Base-by-base conservation (phyloP, 805 yeast species). In the Suhomyces xylopsoci region DNA sequence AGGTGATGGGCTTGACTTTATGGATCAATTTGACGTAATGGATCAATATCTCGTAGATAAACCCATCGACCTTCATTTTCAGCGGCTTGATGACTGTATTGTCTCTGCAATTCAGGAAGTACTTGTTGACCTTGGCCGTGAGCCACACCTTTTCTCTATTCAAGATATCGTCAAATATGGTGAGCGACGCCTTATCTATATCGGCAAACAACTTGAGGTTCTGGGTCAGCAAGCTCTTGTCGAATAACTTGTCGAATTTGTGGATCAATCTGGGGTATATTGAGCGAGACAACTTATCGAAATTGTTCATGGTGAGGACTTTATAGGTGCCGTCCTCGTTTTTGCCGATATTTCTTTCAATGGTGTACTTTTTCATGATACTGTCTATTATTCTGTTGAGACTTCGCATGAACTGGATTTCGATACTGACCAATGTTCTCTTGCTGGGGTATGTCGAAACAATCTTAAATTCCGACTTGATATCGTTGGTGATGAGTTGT, bases 361-460 rank as follows among this genome's bases (percentile, higher is more conserved):
- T 57, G 12, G 63, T 65, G 53, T 71, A 75, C 51, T 62, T 66
- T 55, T 75, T 75, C 70, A 75, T 70, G 15, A 72, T 63, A 1
- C 79, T 73, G 48, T 75, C 79, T 42, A 73, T 62, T 9, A 74
- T 58, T 9, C 73, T 70, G 46, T 71, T 73, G 59, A 75, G 64
- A 58, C 76, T 69, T 57, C 80, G 60, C 74, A 75, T 71, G 53
- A 75, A 75, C 55, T 75, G 80, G 45, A 75, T 73, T 60, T 75
- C 80, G 52, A 75, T 63, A 51, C 76, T 70, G 1, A 75, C 74
- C 48, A 75, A 59, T 38, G 66, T 64, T 45, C 77, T 58, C 51
- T 74, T 74, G 53, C 74, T 71, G 7, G 80, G 79, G 50, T 71
- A 68, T 2, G 73, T 56, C 2, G 71, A 53, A 2, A 70, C 68